These are phyloP conservation scores for Maudiozyma humilis DNA, from an alignment of 1,139 yeast species.

Conservation along the genomic window DNA sequence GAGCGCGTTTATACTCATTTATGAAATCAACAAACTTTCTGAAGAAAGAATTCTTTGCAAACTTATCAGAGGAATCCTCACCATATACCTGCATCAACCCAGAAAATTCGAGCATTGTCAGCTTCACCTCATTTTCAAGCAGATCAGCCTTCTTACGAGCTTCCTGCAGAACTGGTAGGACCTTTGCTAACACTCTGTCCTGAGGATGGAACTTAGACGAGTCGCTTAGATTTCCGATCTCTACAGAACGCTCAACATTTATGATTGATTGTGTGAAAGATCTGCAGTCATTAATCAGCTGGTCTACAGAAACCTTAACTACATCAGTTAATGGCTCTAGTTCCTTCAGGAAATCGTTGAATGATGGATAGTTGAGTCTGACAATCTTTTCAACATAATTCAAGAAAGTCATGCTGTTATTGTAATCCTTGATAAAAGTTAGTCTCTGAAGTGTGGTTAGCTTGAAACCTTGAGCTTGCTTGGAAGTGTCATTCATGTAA, in stretches of 20 bases:
- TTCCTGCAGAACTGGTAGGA: slow-evolving; percentile 56
- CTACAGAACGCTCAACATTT: slow-evolving; percentile 66
- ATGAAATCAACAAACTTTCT: slow-evolving; percentile 59
- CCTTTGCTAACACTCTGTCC: slow-evolving; percentile 56
- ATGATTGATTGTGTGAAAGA: slow-evolving; percentile 49
- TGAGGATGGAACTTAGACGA: slow-evolving; percentile 66
- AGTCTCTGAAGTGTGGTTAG: slow-evolving; percentile 66
- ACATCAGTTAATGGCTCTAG: slow-evolving; percentile 51
- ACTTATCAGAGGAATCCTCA: slow-evolving; percentile 63
- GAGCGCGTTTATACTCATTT: slow-evolving; percentile 58
- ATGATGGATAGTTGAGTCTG: slow-evolving; percentile 59
- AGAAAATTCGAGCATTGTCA: slow-evolving; percentile 61
- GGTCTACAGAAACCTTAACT: slow-evolving; percentile 60
- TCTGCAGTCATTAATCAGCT: slow-evolving; percentile 52
- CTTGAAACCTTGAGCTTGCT: slow-evolving; percentile 76
- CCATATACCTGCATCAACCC: slow-evolving; percentile 66
- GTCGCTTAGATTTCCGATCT: slow-evolving; percentile 69
- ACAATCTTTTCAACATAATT: slow-evolving; percentile 73
- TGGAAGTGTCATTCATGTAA: slow-evolving; percentile 71
- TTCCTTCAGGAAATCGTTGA: slow-evolving; percentile 52
- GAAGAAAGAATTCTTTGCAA: slow-evolving; percentile 60
- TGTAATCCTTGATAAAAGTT: slow-evolving; percentile 69
- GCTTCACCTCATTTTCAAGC: slow-evolving; percentile 52
- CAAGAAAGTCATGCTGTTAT: slow-evolving; percentile 68
- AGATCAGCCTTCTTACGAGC: slow-evolving; percentile 62